Conservation (phyloP, 2,329 filamentous ascomycete species). For the Beauveria sp. region DNA sequence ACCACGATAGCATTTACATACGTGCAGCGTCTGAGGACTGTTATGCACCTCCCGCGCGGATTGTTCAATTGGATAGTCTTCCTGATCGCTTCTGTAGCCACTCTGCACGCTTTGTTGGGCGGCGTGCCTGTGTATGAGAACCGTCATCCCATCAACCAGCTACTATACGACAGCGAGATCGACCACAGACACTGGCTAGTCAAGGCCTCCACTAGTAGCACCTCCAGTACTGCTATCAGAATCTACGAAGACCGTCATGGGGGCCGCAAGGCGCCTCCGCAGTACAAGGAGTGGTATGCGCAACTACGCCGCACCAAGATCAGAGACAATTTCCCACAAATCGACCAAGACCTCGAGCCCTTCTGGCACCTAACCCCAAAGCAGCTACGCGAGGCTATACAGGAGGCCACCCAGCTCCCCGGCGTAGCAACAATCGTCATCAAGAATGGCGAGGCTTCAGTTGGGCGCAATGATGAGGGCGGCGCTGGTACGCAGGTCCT, state of each 20-base stretch:
- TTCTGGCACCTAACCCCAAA: constrained; percentile 69
- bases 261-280: constrained; percentile 65
- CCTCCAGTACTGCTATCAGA: constrained; percentile 36
- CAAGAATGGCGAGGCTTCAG: constrained; percentile 47
- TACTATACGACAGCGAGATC: constrained; percentile 42
- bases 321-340: constrained; percentile 75
- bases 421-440: constrained; percentile 49
- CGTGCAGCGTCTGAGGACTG: constrained; percentile 33
- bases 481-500: constrained; percentile 29
- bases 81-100: neutral
- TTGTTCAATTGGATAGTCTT: neutral
- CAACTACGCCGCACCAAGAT: constrained; percentile 67
- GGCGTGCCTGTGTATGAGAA: constrained; percentile 24
- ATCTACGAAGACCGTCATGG: constrained; percentile 47
- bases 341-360: constrained; percentile 64
- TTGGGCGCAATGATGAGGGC: constrained; percentile 31
- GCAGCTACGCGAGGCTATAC: constrained; percentile 55
- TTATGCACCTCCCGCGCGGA: constrained; percentile 36
- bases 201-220: constrained; percentile 39
- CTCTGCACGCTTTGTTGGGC: constrained; percentile 23
- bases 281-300: constrained; percentile 79
- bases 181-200: constrained; percentile 42
- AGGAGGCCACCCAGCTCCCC: constrained; percentile 30
- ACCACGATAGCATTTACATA: constrained; percentile 39
- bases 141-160: constrained; percentile 40